Base-by-base conservation (phyloP, 2,329 filamentous ascomycete genomes). In the Pezicula carpinea region DNA sequence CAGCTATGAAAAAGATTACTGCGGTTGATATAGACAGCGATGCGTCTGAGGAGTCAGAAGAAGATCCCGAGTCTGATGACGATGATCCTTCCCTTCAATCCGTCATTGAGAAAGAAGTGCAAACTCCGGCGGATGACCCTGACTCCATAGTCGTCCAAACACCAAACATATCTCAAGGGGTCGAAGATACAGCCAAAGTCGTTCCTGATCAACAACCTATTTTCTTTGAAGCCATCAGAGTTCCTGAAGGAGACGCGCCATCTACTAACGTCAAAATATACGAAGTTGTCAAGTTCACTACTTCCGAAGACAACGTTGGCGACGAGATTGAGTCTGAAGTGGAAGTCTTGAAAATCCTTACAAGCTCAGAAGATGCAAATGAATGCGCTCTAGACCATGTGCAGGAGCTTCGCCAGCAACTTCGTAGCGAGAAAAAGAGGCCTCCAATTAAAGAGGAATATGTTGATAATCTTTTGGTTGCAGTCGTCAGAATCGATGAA, bases 1-100 rank as follows among this genome's bases (percentile, higher is more conserved):
- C 44, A 19, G 44, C 44, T 33, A 15, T 21, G 10, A 39, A 40
- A 17, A 46, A 31, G 15, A 33, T 13, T 13, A 38, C 29, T 34
- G 46, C 42, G 13, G 17, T 41, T 31, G 31, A 34, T 15, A 22
- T 6, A 10, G 14, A 21, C 22, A 19, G 18, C n/a, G 33, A 35
- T 35, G 2, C n/a, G 8, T 44, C 42, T 21, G 42, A 35, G 35
- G 42, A 33, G 32, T 49, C 43, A 17, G 41, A 45, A 31, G 19
- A 44, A 15, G 47, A 49, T 18, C 38, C 47, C 3, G 47, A 49
- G 13, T 18, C 18, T 15, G 42, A 45, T 14, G 42, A 44, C n/a
- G 21, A 32, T 14, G 7, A 23, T 17, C 41, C 23, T 22, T 17
- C 11, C 14, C 26, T 23, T 21, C 29, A 34, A 22, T 35, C 35